phyloP scores from a whole-genome alignment of 345 rosid genomes.

The Euphorbia pulcherrima region DNA sequence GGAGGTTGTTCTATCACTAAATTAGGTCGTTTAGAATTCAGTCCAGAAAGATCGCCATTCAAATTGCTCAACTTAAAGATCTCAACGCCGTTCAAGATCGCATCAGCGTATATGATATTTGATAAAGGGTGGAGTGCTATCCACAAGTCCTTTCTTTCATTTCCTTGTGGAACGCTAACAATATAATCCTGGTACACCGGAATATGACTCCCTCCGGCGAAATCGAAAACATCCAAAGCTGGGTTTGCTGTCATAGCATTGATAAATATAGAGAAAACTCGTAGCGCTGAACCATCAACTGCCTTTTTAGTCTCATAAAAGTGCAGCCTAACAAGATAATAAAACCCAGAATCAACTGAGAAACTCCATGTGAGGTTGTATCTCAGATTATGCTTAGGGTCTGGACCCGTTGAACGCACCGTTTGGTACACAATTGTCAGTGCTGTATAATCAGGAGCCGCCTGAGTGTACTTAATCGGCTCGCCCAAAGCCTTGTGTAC shows the following conservation, averaged over 20 bases:
- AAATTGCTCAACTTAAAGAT: constrained; percentile 3
- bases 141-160: neutral
- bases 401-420: no score
- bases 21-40: no score
- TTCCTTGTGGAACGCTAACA: neutral
- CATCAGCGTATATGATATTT: neutral
- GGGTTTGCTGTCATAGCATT: neutral
- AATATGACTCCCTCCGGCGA: neutral
- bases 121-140: neutral
- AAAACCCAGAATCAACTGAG: no score
- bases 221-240: neutral
- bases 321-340: neutral
- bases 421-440: no score
- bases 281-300: neutral
- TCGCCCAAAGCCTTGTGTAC: no score
- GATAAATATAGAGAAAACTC: constrained; percentile 4
- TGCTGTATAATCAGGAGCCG: no score
- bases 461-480: no score
- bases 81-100: constrained; percentile 1
- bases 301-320: neutral
- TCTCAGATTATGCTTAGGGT: neutral
- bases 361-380: no score
- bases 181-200: constrained; percentile 11
- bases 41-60: constrained; percentile 9
- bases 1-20: no score